Base-by-base conservation (phyloP, 192 early-diverging fungal genomes). In the Gaertneriomyces sp. region DNA sequence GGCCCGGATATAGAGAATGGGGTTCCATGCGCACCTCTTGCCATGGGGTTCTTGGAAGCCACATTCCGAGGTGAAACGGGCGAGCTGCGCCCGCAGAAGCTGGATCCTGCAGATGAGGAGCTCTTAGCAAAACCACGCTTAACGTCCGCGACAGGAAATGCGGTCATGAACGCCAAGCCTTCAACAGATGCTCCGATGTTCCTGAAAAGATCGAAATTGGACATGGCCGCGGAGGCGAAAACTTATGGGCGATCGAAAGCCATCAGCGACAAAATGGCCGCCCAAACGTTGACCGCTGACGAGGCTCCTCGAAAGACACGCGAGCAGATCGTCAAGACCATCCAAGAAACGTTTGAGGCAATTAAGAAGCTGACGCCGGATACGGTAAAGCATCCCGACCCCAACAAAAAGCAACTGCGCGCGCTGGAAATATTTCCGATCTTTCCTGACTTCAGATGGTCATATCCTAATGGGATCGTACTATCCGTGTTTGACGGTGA, bases 401-500 rank as follows among this genome's bases (percentile, higher is more conserved):
- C 41, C 0, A 33, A 46, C 14, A 52, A 53, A 25, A 42, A 52
- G 38, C 43, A 61, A 10, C 25, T 73, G n/a, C 60, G 19, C 42
- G 66, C 74, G 7, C 45, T 64, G 16, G 74, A 76, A 53, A 71
- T 76, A 19, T 42, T 71, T 33, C 74, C 74, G 2, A 47, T 76
- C 38, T 76, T 69, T 52, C 74, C 74, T 33, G 69, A 76, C 45
- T 65, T 76, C 10, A 58, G 19, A 42, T 56, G 43, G 33, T 40
- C 58, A 17, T 71, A 66, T 65, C 46, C 43, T n/a, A 55, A 71
- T 46, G 45, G 12, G 11, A 54, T 70, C 17, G 58, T 52, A 1
- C 58, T 69, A 17, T 14, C 59, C 46, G 51, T 64, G 0, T 76
- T 65, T 46, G 74, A 76, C 42, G 55, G 47, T 6, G 70, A 76